Conservation (phyloP, 2,329 filamentous ascomycete species). For the Venturia oleaginea region DNA sequence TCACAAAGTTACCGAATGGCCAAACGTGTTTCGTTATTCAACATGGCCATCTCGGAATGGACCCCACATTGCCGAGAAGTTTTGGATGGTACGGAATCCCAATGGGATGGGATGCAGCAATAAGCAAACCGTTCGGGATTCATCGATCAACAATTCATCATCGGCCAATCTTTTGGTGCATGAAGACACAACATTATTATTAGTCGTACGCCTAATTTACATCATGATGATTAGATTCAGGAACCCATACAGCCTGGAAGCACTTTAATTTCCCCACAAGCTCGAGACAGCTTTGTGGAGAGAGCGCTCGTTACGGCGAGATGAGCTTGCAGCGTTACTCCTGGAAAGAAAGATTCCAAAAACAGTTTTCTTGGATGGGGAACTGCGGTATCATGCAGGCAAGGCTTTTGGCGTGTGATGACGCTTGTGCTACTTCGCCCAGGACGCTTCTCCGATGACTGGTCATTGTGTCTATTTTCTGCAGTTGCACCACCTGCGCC, state of each 20-base stretch:
- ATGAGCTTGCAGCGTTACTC: not conserved
- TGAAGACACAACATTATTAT: not conserved
- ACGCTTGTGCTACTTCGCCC: not conserved
- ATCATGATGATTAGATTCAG: not conserved
- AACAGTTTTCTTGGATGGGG: not conserved
- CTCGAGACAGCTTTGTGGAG: not conserved
- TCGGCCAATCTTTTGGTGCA: not conserved
- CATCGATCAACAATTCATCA: not conserved
- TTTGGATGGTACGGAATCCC: not conserved
- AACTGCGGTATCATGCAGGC: not conserved
- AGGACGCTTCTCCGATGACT: not conserved
- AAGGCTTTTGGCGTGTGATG: not conserved
- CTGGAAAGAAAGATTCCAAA: not conserved
- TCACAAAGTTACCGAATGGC: not conserved
- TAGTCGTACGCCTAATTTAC: not conserved
- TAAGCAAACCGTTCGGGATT: not conserved
- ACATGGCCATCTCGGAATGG: not conserved
- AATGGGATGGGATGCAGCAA: not conserved
- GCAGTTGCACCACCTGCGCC: not conserved
- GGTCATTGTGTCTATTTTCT: not conserved
- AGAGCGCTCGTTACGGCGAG: slow-evolving; percentile 1
- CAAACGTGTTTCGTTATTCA: not conserved
- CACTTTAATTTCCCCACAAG: not conserved
- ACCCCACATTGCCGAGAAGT: not conserved
- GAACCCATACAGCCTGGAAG: not conserved